These are phyloP conservation scores for Apostasia shenzhenica DNA, from an alignment of 106 monocot genomes.

Conservation along the genomic window DNA sequence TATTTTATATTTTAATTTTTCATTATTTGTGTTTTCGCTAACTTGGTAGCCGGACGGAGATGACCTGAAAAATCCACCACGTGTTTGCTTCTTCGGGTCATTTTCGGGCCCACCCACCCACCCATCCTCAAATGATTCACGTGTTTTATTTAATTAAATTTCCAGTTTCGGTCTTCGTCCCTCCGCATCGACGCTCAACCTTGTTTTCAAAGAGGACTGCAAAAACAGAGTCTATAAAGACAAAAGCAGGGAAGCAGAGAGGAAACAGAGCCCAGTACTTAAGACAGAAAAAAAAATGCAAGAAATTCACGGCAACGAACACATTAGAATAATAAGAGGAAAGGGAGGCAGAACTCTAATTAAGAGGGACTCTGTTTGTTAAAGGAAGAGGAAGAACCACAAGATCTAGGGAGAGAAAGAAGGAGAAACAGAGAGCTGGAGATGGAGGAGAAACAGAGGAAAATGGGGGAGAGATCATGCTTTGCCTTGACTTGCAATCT, in stretches of 20 bases:
- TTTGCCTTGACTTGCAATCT: conserved; percentile 57
- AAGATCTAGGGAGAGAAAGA: neutral
- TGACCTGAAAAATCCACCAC: neutral
- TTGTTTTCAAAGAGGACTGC: neutral
- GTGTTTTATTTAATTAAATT: neutral
- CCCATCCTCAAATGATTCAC: neutral
- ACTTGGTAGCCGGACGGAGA: too few species aligned
- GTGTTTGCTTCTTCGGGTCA: neutral
- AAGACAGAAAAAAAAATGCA: too few species aligned
- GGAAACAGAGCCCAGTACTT: neutral
- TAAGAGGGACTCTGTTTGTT: too few species aligned
- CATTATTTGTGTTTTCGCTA: too few species aligned
- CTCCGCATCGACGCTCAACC: neutral
- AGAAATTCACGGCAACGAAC: too few species aligned
- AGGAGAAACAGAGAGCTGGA: neutral
- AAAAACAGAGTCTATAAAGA: neutral
- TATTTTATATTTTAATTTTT: too few species aligned
- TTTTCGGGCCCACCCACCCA: neutral
- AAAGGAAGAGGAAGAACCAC: too few species aligned
- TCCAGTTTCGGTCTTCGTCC: neutral
- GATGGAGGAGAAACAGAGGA: conserved; percentile 8
- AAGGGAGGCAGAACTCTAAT: too few species aligned
- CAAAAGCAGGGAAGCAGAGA: neutral
- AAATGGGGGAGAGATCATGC: conserved; percentile 22
- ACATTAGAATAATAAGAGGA: too few species aligned